Evolutionary conservation across 2,329 filamentous ascomycete species (phyloP), one percentile per base, ranked within the genome.

Genomic region (Mollisia scopiformis): DNA sequence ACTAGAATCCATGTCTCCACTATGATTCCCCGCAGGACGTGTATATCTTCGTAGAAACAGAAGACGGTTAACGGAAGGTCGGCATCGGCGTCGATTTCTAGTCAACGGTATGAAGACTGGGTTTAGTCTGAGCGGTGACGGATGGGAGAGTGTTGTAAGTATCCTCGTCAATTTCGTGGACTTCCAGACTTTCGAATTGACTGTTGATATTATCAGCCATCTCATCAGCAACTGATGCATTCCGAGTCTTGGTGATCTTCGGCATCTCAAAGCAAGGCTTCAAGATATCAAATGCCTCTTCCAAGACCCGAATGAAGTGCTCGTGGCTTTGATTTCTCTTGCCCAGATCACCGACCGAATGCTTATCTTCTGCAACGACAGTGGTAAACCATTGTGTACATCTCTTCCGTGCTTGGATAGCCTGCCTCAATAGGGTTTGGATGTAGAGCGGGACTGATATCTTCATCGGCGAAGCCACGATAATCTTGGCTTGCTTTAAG

Each of bases 41-140:
- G 53, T 7, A 55, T 4, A 28, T 55, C 53, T 21, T 43, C 25
- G n/a, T n/a, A 55, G 23, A 55, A 55, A n/a, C 53, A 55, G 25
- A 30, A 55, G 5, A 46, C 39, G 2, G 33, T 13, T n/a, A 55
- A 55, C 6, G 21, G 25, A 28, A 46, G 37, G 16, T 55, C 53
- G 3, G 11, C 27, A 19, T 43, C 53, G 6, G 8, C 21, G 10
- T 43, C 35, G 23, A 46, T 43, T 8, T 43, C 37, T 3, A 55
- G 6, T 55, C 53, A 1, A 55, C 4, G 11, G 43, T 19, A 6
- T 6, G 11, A 27, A 21, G 2, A 6, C n/a, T 33, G 6, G 47
- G 19, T 14, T 51, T 51, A 2, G 3, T 31, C n/a, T 19, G 7
- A 7, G 28, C 14, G 25, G 6, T 30, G 21, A 10, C 23, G 49